Evolutionary conservation across 140 eudicot species (phyloP).

Genomic region (Senecio squalidus): DNA sequence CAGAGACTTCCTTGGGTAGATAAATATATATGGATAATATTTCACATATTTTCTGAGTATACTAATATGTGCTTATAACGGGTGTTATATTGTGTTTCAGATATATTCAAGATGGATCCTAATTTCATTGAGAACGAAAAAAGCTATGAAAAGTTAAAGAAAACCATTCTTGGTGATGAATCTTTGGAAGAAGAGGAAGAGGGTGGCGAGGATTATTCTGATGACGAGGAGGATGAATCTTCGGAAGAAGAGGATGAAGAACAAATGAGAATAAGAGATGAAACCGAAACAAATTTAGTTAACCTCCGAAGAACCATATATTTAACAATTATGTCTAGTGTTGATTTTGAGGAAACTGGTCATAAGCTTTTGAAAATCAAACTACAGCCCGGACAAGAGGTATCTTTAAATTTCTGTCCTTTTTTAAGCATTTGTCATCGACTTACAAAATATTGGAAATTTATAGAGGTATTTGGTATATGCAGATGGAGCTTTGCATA

Average conservation of each 20-base stretch:
- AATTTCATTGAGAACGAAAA: conserved; percentile 69
- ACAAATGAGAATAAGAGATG: conserved; percentile 81
- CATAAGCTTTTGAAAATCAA: conserved; percentile 80
- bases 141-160: conserved; percentile 75
- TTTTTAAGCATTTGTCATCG: too few species aligned
- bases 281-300: conserved; percentile 77
- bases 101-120: conserved; percentile 79
- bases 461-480: neutral
- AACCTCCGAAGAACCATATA: conserved; percentile 87
- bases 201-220: conserved; percentile 55
- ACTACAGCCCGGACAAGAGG: conserved; percentile 96
- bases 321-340: conserved; percentile 93
- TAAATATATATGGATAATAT: too few species aligned
- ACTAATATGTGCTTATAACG: too few species aligned
- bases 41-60: neutral
- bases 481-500: conserved; percentile 86
- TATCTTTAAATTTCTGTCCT: conserved; percentile 11
- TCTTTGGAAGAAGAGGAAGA: conserved; percentile 80
- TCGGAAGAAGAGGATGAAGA: conserved; percentile 83
- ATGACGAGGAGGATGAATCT: conserved; percentile 37
- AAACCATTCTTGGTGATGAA: conserved; percentile 84
- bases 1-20: too few species aligned
- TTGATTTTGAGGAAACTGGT: conserved; percentile 97
- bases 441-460: too few species aligned
- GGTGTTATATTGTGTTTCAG: conserved; percentile 39